Evolutionary conservation across 352 stramenopile genomes (phyloP), one percentile per base, ranked within the genome.

Genomic region (Pythium phragmiticola): DNA sequence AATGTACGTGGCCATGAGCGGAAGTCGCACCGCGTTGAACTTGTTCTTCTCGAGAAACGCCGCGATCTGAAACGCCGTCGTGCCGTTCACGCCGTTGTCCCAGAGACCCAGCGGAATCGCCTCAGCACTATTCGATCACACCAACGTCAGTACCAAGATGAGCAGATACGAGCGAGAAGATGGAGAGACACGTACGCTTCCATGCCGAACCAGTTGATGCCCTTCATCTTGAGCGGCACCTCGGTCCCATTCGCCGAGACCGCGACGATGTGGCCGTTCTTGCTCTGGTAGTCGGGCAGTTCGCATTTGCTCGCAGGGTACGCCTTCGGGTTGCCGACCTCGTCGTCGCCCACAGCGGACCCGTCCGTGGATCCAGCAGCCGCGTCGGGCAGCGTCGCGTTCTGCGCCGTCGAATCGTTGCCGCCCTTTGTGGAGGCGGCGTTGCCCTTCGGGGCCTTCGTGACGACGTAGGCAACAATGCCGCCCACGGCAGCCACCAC

Each of bases 171-270:
- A 28, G 17, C 26, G 37, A 26, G 8, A 14, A 8, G 12, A 12
- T 19, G 9, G 4, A 37, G 11, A 82, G 60, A 59, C 14, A 60
- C 79, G 45, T 77, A 83, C 45, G 66, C 64, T 45, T 94, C 71
- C 82, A 92, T 90, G 54, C 85, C 85, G 46, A 89, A 82, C 85
- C 85, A 94, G 74, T 94, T 94, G 51, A 94, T 71, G 50, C 84
- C 84, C 63, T 94, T 92, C 57, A 94, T 87, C 66, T 90, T 80
- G 42, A 94, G 70, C 51, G 81, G 77, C 49, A 79, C 81, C 17
- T 84, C 74, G 12, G 73, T 80, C 26, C 76, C 80, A 19, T 83
- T 76, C 8, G 66, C 56, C 28, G 82, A 55, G 19, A 86, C 69
- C 0, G 84, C 85, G 41, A 76, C 77, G 54, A 94, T 92, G 49